Base-by-base conservation (phyloP, 192 early-diverging fungal genomes). In the Coemansia umbellata region DNA sequence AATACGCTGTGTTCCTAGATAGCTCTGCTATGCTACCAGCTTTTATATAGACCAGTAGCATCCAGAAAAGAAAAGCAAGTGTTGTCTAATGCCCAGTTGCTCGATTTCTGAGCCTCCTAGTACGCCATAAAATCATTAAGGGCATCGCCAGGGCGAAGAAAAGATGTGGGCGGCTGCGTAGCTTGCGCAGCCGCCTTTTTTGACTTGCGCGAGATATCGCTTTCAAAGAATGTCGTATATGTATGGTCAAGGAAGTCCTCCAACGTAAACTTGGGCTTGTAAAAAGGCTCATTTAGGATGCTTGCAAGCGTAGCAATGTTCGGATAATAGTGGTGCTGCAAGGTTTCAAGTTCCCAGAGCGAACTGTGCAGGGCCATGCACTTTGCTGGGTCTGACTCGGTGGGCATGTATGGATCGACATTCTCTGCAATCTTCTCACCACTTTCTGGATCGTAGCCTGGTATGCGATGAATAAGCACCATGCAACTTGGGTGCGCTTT, bases 231-330 rank as follows among this genome's bases (percentile, higher is more conserved):
- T 58, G 85, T 88, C 1, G 74, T 42, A 69, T 89, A 91, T 1
- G 88, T 91, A 61, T 93, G 89, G 60, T 99, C 97, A 73, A 97
- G 80, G 71, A 96, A 99, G 66, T 96, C 94, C 67, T 99, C 97
- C 47, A 99, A 70, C 60, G 87, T 81, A 60, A 91, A 99, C 23
- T 75, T 66, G 3, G 89, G 87, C 63, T 93, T 92, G 18, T 86
- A 83, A 56, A 99, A 88, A 24, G 89, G 87, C 51, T 96, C 90
- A 63, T 82, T 78, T 42, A 97, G 97, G 6, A 92, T 81, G 39
- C 82, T 81, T 14, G 91, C 93, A 41, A 99, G 63, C 0, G 87
- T 88, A 0, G 92, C 81, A 4, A 99, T 89, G 56, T 87, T 88
- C 37, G 87, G 89, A 17, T 87, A 84, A 58, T 94, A 95, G 51